Evolutionary conservation across 306 rosid species (phyloP).

Genomic region (Mimosa pudica): DNA sequence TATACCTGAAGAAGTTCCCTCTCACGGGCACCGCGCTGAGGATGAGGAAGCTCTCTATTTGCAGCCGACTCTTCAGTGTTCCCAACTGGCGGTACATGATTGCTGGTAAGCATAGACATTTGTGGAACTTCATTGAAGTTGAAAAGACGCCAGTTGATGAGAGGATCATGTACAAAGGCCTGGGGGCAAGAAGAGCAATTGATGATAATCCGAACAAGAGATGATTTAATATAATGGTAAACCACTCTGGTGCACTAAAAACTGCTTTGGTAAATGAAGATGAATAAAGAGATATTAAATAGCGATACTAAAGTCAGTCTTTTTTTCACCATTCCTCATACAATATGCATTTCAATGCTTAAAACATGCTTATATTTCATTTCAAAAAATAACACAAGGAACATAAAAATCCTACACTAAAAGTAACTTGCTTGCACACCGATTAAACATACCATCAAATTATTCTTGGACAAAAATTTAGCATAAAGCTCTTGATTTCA

Average conservation of each 20-base stretch:
- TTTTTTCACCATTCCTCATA: neutral
- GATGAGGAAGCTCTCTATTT: slow-evolving; percentile 78
- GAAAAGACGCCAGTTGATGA: slow-evolving; percentile 99
- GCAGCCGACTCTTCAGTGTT: slow-evolving; percentile 75
- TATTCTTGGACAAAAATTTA: neutral
- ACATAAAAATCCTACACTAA: neutral
- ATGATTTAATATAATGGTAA: neutral
- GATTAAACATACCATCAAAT: neutral
- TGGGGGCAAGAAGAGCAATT: slow-evolving; percentile 41
- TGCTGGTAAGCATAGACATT: slow-evolving; percentile 73
- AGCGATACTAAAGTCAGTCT: neutral
- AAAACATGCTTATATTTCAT: neutral
- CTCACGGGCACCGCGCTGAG: slow-evolving; percentile 98
- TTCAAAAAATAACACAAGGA: neutral
- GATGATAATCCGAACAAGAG: slow-evolving; percentile 16
- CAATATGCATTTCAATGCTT: neutral
- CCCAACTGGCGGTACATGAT: slow-evolving; percentile 68
- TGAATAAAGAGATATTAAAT: no score
- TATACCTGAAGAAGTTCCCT: slow-evolving; percentile 92
- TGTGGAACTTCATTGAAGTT: slow-evolving; percentile 97
- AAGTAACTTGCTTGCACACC: neutral
- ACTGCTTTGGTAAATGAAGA: neutral
- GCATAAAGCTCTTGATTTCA: neutral
- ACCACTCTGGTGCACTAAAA: neutral
- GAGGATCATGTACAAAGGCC: slow-evolving; percentile 99